These are phyloP conservation scores for Aspergillus affinis DNA, from an alignment of 495 filamentous ascomycete species.

Conservation along the genomic window DNA sequence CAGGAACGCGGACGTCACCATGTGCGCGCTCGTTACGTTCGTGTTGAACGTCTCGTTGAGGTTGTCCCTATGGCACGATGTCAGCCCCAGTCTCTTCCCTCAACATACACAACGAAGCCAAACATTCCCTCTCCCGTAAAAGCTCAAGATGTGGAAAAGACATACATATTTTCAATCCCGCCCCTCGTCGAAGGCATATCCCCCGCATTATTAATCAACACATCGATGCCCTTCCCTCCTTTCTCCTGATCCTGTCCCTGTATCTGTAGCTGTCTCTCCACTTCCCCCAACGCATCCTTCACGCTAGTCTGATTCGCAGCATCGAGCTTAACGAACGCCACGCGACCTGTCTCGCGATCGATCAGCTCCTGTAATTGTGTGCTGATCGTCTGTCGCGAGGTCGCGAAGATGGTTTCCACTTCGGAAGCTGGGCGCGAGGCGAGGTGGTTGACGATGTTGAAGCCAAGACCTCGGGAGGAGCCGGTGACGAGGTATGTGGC, in stretches of 20 bases:
- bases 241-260: neutral
- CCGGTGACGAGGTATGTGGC: slow-evolving; percentile 41
- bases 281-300: slow-evolving; percentile 23
- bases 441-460: slow-evolving; percentile 35
- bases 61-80: slow-evolving; percentile 28
- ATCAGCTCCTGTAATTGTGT: slow-evolving; percentile 27
- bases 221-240: slow-evolving; percentile 34
- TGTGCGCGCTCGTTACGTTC: slow-evolving; percentile 39
- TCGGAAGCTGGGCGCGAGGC: slow-evolving; percentile 25
- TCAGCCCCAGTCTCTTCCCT: too few relatives aligned
- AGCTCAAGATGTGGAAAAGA: too few relatives aligned
- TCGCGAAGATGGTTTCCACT: slow-evolving; percentile 31
- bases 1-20: slow-evolving; percentile 35
- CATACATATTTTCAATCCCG: slow-evolving; percentile 26
- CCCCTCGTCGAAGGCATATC: slow-evolving; percentile 23
- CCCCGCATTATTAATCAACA: slow-evolving; percentile 44
- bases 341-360: slow-evolving; percentile 21
- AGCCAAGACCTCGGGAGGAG: slow-evolving; percentile 38
- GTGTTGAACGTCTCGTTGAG: slow-evolving; percentile 32
- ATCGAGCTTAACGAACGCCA: slow-evolving; percentile 32
- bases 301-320: slow-evolving; percentile 27
- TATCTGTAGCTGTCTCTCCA: slow-evolving; percentile 20
- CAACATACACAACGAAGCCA: too few relatives aligned
- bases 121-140: too few relatives aligned
- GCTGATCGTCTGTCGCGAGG: slow-evolving; percentile 22